Conservation (phyloP, 345 rosid genomes). For the Arabis alpina region DNA sequence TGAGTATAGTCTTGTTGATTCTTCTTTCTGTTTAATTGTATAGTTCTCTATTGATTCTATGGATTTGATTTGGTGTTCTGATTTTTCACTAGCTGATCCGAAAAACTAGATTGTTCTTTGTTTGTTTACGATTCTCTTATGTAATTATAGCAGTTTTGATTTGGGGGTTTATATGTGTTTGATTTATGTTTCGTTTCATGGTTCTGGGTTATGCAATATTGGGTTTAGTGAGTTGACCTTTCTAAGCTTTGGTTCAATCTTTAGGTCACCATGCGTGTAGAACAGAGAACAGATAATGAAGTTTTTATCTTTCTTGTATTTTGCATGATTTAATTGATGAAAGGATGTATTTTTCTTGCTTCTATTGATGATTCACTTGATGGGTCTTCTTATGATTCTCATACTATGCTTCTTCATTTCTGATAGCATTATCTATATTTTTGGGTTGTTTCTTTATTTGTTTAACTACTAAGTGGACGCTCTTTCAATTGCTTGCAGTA, state of each 20-base stretch:
- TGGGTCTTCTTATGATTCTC: constrained; percentile 18
- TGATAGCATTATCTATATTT: neutral
- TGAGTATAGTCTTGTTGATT: constrained; percentile 18
- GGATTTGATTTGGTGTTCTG: constrained; percentile 6
- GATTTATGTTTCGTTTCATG: neutral
- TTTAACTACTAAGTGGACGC: constrained; percentile 5
- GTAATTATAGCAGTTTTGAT: neutral
- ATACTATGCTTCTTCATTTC: neutral
- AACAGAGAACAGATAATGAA: constrained; percentile 15
- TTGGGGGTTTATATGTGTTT: neutral
- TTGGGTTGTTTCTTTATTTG: constrained; percentile 10
- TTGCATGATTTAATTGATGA: neutral
- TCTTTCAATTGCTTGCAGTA: constrained; percentile 24
- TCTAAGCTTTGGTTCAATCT: constrained; percentile 5
- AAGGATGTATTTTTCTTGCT: neutral
- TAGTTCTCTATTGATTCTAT: neutral
- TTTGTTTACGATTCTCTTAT: constrained; percentile 11
- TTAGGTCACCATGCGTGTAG: neutral
- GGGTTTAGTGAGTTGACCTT: constrained; percentile 38
- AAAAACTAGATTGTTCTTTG: neutral
- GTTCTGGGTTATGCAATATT: neutral
- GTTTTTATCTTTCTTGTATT: constrained; percentile 6
- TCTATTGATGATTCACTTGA: neutral
- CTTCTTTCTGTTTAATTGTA: neutral
- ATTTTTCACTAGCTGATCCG: constrained; percentile 11